These are phyloP conservation scores for Tolypocladium amazonense DNA, from an alignment of 2,329 filamentous ascomycete genomes.

Conservation along the genomic window DNA sequence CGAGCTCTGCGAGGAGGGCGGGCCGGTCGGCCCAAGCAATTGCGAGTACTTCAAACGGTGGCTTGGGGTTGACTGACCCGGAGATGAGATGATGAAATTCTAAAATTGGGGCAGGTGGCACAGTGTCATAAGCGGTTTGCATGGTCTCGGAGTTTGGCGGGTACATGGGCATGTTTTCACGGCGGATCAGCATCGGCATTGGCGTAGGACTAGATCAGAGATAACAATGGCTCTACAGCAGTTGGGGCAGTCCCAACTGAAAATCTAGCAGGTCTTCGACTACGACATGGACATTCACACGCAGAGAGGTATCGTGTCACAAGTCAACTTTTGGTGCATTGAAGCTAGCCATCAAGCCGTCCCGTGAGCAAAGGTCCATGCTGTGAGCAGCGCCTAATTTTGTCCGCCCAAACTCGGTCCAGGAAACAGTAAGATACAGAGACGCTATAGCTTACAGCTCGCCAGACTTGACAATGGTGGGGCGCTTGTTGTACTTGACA, in stretches of 20 bases:
- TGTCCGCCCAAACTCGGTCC: not conserved
- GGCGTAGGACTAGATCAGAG: not conserved
- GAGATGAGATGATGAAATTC: not conserved
- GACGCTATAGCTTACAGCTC: slow-evolving; percentile 27
- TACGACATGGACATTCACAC: not conserved
- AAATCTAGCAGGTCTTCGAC: not conserved
- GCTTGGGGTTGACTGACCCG: slow-evolving; percentile 45
- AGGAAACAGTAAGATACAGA: slow-evolving; percentile 1
- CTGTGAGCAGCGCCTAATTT: not conserved
- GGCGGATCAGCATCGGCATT: not conserved
- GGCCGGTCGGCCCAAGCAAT: slow-evolving; percentile 78
- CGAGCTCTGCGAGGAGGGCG: slow-evolving; percentile 81
- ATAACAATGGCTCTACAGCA: not conserved
- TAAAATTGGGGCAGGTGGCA: not conserved
- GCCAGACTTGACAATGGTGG: slow-evolving; percentile 47
- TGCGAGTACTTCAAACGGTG: slow-evolving; percentile 89
- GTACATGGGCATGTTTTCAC: not conserved
- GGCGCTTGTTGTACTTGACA: slow-evolving; percentile 44
- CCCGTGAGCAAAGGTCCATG: not conserved
- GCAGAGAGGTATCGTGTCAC: not conserved
- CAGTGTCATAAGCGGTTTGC: slow-evolving; percentile 2
- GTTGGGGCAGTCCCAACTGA: not conserved
- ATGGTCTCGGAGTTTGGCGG: slow-evolving; percentile 9
- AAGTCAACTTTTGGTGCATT: not conserved
- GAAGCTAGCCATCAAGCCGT: not conserved